These are phyloP conservation scores for Setaria viridis DNA, from an alignment of 202 grass and related monocot genomes.

Conservation along the genomic window DNA sequence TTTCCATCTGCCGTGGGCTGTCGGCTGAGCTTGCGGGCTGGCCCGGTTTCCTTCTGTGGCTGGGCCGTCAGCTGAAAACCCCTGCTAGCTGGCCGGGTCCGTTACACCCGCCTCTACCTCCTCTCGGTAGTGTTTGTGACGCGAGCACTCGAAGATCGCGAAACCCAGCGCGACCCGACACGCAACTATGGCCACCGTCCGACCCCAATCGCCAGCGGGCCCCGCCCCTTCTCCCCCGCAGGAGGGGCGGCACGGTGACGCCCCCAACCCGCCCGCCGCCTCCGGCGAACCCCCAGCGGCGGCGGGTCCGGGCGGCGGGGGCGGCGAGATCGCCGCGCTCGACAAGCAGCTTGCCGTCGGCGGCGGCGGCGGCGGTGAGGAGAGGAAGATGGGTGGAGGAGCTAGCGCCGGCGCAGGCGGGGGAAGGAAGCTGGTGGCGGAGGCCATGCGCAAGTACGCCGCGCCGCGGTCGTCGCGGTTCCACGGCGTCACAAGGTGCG, in stretches of 20 bases:
- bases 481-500: conserved; percentile 90
- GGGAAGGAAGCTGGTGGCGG: conserved; percentile 66
- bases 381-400: neutral
- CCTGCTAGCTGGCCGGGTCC: too few species aligned
- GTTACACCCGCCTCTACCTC: neutral
- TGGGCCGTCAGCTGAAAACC: too few species aligned
- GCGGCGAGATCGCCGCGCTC: conserved; percentile 54
- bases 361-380: conserved; percentile 2
- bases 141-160: conserved; percentile 54
- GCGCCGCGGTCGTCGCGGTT: conserved; percentile 80
- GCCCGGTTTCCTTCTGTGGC: too few species aligned
- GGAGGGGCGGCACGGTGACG: neutral
- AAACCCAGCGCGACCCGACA: conserved; percentile 21
- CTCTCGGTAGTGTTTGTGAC: conserved; percentile 32
- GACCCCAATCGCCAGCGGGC: conserved; percentile 37
- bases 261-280: conserved; percentile 25
- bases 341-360: conserved; percentile 48
- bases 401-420: neutral
- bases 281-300: neutral
- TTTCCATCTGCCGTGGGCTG: too few species aligned
- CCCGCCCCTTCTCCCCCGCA: neutral
- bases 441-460: conserved; percentile 82
- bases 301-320: conserved; percentile 8
- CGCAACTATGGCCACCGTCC: conserved; percentile 48
- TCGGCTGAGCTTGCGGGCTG: too few species aligned